A percentile compares a stretch with the other conserved stretches of the same genome.
phyloP scores from a whole-genome alignment of 2,329 filamentous ascomycete species.

The Xylariomycetidae sp. region DNA sequence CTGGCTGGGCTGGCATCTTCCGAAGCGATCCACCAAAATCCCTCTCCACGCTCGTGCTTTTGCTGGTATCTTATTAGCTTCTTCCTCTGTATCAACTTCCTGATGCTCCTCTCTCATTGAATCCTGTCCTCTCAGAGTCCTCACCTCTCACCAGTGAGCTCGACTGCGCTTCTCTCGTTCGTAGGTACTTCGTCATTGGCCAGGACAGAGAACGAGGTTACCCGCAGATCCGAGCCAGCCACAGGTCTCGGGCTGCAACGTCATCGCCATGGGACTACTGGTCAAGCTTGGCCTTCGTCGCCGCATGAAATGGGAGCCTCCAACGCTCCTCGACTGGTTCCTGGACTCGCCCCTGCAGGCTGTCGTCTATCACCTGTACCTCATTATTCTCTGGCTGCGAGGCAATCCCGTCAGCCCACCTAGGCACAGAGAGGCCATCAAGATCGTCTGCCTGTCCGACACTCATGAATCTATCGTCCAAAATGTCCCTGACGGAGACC shows the following conservation, averaged over 20 bases:
- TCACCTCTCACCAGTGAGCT: no score
- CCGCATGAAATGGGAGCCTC: slow-evolving; percentile 39
- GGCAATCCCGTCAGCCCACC: slow-evolving; percentile 57
- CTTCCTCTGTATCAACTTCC: no score
- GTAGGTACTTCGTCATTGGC: no score
- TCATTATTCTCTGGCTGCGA: slow-evolving; percentile 59
- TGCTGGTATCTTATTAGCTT: no score
- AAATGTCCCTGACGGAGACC: slow-evolving; percentile 68
- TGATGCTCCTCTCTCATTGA: no score
- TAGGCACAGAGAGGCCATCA: slow-evolving; percentile 51
- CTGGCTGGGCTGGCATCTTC: no score
- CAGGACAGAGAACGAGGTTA: no score
- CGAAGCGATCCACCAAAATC: no score
- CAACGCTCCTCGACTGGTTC: slow-evolving; percentile 54
- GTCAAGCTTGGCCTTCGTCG: slow-evolving; percentile 41
- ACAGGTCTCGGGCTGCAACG: slow-evolving; percentile 1
- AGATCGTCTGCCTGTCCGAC: slow-evolving; percentile 83
- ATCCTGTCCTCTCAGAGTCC: no score
- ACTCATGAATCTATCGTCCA: slow-evolving; percentile 63
- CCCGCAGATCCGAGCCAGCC: no score
- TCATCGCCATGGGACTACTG: slow-evolving; percentile 38
- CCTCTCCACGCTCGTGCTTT: no score
- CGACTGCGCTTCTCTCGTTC: no score
- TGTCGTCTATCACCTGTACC: slow-evolving; percentile 57
- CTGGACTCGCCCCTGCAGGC: slow-evolving; percentile 63